Percentiles rank a stretch among this genome's conserved stretches.
phyloP scores from a whole-genome alignment of 768 basidiomycete genomes.

The Lentinula aciculospora region DNA sequence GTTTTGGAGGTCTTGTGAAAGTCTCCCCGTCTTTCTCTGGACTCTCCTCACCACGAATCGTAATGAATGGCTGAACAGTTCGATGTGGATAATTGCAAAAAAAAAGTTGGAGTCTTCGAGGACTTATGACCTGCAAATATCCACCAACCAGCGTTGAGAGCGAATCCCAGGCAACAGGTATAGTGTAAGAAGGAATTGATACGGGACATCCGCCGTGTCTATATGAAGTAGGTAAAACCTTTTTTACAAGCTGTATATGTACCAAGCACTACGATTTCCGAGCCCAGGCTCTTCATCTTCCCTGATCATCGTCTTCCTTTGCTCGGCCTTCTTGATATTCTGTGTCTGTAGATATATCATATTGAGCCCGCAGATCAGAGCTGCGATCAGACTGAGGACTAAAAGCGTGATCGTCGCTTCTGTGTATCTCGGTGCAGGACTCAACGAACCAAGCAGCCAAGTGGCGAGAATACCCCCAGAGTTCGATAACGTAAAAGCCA shows the following conservation, averaged over 20 bases:
- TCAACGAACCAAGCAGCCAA: constrained; percentile 45
- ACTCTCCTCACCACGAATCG: too few relatives aligned
- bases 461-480: constrained; percentile 56
- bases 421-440: constrained; percentile 21
- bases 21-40: too few relatives aligned
- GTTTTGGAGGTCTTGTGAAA: too few relatives aligned
- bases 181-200: too few relatives aligned
- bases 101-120: too few relatives aligned
- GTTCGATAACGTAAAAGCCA: constrained; percentile 54
- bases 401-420: constrained; percentile 3
- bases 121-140: too few relatives aligned
- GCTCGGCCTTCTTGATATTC: constrained; percentile 22
- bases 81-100: too few relatives aligned
- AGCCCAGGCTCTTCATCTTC: constrained; percentile 17
- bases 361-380: constrained; percentile 15
- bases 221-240: too few relatives aligned
- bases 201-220: too few relatives aligned
- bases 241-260: constrained; percentile 22
- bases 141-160: too few relatives aligned
- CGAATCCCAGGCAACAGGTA: too few relatives aligned
- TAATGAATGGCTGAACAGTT: too few relatives aligned
- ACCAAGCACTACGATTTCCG: constrained; percentile 26
- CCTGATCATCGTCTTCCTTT: constrained; percentile 11
- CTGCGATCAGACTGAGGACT: constrained; percentile 15
- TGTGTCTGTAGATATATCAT: constrained; percentile 16